Evolutionary conservation across 768 basidiomycete species (phyloP).

Genomic region (Auriscalpium orientale): DNA sequence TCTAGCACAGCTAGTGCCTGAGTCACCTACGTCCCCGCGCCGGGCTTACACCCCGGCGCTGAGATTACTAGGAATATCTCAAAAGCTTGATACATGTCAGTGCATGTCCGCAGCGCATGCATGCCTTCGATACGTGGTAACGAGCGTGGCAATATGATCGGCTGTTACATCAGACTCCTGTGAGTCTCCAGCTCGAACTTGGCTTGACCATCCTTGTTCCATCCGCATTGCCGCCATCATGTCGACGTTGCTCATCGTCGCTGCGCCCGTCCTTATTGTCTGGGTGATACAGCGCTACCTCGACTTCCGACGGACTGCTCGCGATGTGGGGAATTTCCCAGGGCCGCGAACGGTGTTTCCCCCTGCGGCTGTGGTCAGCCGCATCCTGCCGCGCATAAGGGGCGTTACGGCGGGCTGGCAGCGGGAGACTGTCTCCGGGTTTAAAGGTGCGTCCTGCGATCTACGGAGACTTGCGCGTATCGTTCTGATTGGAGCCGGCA

Average conservation of each 20-base stretch:
- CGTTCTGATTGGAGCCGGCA: neutral
- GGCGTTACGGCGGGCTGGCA: neutral
- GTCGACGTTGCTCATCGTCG: neutral
- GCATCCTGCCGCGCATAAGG: neutral
- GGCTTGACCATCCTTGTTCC: too few species aligned
- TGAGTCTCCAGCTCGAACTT: too few species aligned
- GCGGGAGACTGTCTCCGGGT: neutral
- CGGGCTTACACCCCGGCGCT: too few species aligned
- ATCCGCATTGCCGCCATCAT: too few species aligned
- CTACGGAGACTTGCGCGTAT: neutral
- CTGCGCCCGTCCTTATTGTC: neutral
- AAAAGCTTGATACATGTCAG: too few species aligned
- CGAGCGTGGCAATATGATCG: too few species aligned
- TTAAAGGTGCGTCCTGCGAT: neutral
- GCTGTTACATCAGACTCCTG: too few species aligned
- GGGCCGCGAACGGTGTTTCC: neutral
- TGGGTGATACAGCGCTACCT: neutral
- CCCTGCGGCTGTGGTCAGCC: neutral
- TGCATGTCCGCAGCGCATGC: too few species aligned
- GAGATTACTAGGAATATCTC: too few species aligned
- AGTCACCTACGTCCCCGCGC: too few species aligned
- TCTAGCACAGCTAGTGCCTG: too few species aligned
- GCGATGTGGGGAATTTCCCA: neutral
- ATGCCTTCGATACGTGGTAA: too few species aligned
- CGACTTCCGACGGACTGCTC: neutral